These are phyloP conservation scores for Colletotrichum orchidophilum DNA, from an alignment of 2,329 filamentous ascomycete species.

Conservation along the genomic window DNA sequence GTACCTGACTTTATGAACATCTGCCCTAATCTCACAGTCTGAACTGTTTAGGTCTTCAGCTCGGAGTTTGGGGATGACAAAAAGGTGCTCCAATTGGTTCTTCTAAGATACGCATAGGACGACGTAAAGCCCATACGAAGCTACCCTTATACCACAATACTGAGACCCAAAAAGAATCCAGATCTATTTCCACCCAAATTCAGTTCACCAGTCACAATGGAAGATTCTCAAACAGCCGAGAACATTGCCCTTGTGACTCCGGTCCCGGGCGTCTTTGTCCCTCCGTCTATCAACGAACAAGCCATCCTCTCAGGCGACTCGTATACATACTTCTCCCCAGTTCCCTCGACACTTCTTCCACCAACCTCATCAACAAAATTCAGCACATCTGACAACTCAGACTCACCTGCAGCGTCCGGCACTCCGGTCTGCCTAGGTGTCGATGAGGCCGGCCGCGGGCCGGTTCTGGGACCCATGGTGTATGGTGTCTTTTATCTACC, in stretches of 20 bases:
- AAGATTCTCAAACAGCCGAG: conserved; percentile 51
- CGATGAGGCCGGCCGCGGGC: conserved; percentile 92
- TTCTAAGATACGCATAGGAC: neutral
- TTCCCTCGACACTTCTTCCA: conserved; percentile 69
- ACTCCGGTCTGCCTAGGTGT: conserved; percentile 79
- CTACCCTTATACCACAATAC: neutral
- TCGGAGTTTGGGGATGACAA: neutral
- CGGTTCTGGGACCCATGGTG: conserved; percentile 86
- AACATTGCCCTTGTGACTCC: conserved; percentile 46
- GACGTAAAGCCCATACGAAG: too few relatives aligned
- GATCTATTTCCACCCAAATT: neutral
- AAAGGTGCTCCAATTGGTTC: neutral
- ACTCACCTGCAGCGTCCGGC: conserved; percentile 33
- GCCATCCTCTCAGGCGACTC: conserved; percentile 71
- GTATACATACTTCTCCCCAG: conserved; percentile 76
- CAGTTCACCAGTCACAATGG: conserved; percentile 41
- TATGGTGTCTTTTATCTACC: conserved; percentile 82
- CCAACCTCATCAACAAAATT: conserved; percentile 40
- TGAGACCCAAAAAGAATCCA: neutral
- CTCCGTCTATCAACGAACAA: conserved; percentile 71
- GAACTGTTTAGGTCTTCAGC: neutral
- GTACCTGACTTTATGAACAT: neutral
- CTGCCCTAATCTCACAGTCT: neutral
- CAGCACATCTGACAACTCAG: conserved; percentile 35
- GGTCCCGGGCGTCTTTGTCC: conserved; percentile 61